Base-by-base conservation (phyloP, 1,284 basidiomycete species). In the Tilletia caries region DNA sequence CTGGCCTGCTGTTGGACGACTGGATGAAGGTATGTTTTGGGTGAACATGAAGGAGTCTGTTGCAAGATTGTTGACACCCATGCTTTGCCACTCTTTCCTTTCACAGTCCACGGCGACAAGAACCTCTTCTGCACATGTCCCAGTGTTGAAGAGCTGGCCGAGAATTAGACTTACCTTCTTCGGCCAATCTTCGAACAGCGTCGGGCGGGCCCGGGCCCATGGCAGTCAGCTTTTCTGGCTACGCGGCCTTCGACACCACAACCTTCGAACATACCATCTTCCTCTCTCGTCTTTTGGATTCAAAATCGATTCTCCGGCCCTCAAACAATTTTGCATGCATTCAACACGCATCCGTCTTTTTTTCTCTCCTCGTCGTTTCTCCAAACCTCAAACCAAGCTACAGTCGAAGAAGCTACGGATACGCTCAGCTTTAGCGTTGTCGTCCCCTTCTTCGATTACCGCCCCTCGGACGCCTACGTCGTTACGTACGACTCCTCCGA, bases 1-100 rank as follows among this genome's bases (percentile, higher is more conserved):
- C 75, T 82, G 80, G 80, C 80, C 80, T 20, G 70, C 78, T n/a
- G 75, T 75, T 4, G 69, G 75, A 1, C 71, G 80, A 43, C 71
- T 82, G 27, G 79, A 82, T 68, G 80, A 82, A 64, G 79, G 58
- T 62, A 50, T 50, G 20, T 50, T 50, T 50, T n/a, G 4, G 48
- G 48, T 10, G 10, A n/a, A n/a, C n/a, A n/a, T n/a, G n/a, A n/a
- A 13, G 37, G 13, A 41, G 37, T 5, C 37, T 5, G 37, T 13
- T 41, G 37, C 37, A 13, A 41, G 13, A 41, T 5, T 41, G 13
- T n/a, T 62, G 58, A 62, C 32, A 3, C n/a, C 6, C 32, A 18
- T 37, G 6, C 27, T 33, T 41, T 13, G 37, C 13, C 13, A 5
- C 6, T 5, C 13, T 41, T 5, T 33, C 23, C 18, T 34, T 12